Base-by-base conservation (phyloP, 495 filamentous ascomycete genomes). In the Tuber umbilicatum region DNA sequence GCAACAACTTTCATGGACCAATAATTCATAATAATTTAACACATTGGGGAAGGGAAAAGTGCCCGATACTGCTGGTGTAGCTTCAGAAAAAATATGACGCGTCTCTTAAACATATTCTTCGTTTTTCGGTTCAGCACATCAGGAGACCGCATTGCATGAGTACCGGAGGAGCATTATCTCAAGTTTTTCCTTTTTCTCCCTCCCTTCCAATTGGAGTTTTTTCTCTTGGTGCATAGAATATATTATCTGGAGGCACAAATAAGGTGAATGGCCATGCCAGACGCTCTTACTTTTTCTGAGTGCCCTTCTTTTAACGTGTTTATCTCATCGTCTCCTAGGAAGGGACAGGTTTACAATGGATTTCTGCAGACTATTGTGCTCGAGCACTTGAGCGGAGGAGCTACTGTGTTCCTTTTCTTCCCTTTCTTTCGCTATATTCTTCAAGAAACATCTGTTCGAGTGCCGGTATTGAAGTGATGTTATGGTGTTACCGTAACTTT, bases 1-100 rank as follows among this genome's bases (percentile, higher is more conserved):
- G 40, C 47, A 31, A 31, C 68, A 55, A 74, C 68, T 69, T 73
- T 68, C 74, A 72, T 71, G 76, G 73, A 21, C 74, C 70, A 76
- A 76, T 70, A 73, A 64, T 78, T 27, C 70, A n/a, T n/a, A 47
- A 75, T 70, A 43, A 68, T 69, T 71, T 27, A 43, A 69, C 40
- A 31, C 68, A 16, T 41, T 12, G 38, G 67, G 55, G 38, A 41
- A n/a, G 69, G 69, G 76, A 60, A 73, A 69, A 69, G 70, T 68
- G 76, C 42, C 60, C 45, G 64, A 35, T 77, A 70, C 45, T 19
- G 43, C 47, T 43, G 42, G 31, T 16, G 67, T 47, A 47, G 73
- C 47, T 47, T 35, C 71, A 70, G 75, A 74, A 70, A 70, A 78
- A 78, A 78, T 78, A 78, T 78, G 77, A 78, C 77, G 77, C 77